Evolutionary conservation across 768 basidiomycete species (phyloP), one percentile per base, ranked within the genome.

Genomic region (Hygrocybe punicea): DNA sequence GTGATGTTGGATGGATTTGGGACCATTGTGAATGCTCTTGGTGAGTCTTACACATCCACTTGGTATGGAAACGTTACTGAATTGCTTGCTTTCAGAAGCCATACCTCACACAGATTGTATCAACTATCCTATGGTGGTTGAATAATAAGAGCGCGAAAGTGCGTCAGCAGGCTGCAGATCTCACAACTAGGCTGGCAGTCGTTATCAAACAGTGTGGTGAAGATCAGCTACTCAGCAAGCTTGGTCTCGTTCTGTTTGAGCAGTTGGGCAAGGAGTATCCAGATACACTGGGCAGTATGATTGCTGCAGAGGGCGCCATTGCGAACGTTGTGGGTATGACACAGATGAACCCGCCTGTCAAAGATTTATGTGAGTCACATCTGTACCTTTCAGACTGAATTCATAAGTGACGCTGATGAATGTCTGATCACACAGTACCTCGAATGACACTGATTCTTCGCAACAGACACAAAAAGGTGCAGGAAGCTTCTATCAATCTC

Each of bases 291-390:
- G 97, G 97, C 69, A 98, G 96, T 77, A 96, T 99, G 73, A 99
- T 98, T 71, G 95, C 96, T 48, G 97, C 97, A 44, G 93, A 94
- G 67, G 96, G 93, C 61, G 97, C 97, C 48, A 98, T 99, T 66
- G 97, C 97, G 62, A 98, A 98, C 65, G 97, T 98, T 50, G 97
- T 99, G 60, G 97, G 97, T 74, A 99, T 98, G 97, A 97, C 97
- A 9, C 93, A 98, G 71, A 99, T 99, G 97, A 98, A 97, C 70
- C 97, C 97, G 13, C 97, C 97, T 0, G 95, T 99, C 24, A 99
- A 99, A 73, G 97, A 99, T 81, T 85, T 99, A 57, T 70, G 95
- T 97, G 72, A 84, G 95, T 87, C 29, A 29, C 29, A 4, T 29
- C 8, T 4, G 10, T 52, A 33, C 57, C 9, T 8, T 51, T 29